Evolutionary conservation across 2,329 filamentous ascomycete species (phyloP).

Genomic region (Paecilomyces dactylethromorphus): DNA sequence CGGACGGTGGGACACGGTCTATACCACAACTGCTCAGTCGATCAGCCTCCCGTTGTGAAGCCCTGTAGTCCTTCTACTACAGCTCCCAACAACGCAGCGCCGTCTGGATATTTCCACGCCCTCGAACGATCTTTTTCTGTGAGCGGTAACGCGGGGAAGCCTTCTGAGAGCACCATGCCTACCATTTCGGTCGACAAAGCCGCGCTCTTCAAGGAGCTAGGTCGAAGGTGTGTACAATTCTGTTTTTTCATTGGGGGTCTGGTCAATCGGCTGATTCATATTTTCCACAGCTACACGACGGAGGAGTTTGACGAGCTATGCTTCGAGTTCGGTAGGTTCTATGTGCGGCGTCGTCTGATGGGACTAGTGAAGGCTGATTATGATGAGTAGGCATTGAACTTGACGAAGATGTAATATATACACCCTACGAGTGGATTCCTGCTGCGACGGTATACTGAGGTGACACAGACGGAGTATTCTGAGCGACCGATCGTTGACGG

Average conservation of each 20-base stretch:
- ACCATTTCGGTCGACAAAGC: slow-evolving; percentile 97
- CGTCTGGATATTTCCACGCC: neutral
- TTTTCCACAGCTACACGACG: slow-evolving; percentile 64
- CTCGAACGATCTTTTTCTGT: neutral
- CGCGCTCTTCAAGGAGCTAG: slow-evolving; percentile 86
- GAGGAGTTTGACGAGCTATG: slow-evolving; percentile 95
- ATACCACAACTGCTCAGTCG: neutral
- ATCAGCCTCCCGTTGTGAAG: neutral
- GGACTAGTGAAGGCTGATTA: slow-evolving; percentile 21
- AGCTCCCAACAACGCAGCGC: neutral
- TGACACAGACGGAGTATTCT: slow-evolving; percentile 58
- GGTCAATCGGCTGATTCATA: slow-evolving; percentile 3
- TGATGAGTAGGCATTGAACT: slow-evolving; percentile 65
- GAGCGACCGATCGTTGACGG: slow-evolving; percentile 69
- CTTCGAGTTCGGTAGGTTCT: slow-evolving; percentile 77
- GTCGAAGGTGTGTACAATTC: slow-evolving; percentile 61
- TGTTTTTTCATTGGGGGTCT: neutral
- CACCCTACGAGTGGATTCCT: slow-evolving; percentile 11
- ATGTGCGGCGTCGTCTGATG: slow-evolving; percentile 9
- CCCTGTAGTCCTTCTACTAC: neutral
- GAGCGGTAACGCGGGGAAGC: slow-evolving; percentile 14
- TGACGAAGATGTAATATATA: slow-evolving; percentile 67
- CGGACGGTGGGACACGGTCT: neutral
- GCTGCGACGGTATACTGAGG: slow-evolving; percentile 15
- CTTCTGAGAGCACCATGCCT: slow-evolving; percentile 69